Conservation (phyloP, 768 basidiomycete genomes). For the Coprinopsis marcescibilis region DNA sequence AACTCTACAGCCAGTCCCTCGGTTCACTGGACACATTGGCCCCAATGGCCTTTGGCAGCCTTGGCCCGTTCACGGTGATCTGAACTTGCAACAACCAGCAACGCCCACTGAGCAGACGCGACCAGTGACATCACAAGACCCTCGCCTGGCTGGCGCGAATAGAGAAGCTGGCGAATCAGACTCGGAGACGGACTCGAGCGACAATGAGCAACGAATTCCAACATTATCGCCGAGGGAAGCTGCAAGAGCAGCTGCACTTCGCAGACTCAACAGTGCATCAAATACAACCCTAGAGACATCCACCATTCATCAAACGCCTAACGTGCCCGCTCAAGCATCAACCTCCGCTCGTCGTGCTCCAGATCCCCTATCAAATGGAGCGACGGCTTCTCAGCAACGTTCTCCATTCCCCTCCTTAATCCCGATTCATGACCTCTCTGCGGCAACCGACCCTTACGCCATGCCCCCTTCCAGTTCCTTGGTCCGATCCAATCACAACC, state of each 20-base stretch:
- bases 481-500: background rate
- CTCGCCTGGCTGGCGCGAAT: background rate
- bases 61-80: slow-evolving; percentile 34
- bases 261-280: slow-evolving; percentile 1
- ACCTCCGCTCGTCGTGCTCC: too few species aligned
- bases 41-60: slow-evolving; percentile 62
- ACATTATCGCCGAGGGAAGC: slow-evolving; percentile 6
- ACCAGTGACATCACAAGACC: background rate
- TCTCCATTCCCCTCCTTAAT: slow-evolving; percentile 29
- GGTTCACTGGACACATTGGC: slow-evolving; percentile 57
- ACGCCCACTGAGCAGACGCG: slow-evolving; percentile 11
- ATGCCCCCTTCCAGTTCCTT: slow-evolving; percentile 1
- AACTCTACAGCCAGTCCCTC: slow-evolving; percentile 45
- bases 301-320: background rate
- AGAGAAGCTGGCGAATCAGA: background rate
- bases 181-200: slow-evolving; percentile 3
- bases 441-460: slow-evolving; percentile 2
- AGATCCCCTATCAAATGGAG: background rate
- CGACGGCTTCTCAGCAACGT: too few species aligned
- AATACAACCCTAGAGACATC: background rate
- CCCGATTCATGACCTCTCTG: slow-evolving; percentile 25
- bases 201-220: background rate
- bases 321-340: background rate
- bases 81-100: background rate
- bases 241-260: slow-evolving; percentile 8